A percentile compares a stretch with the other conserved stretches of the same genome.
These are phyloP conservation scores for Chimonanthus salicifolius DNA, from an alignment of 164 flowering plant genomes.

Conservation along the genomic window DNA sequence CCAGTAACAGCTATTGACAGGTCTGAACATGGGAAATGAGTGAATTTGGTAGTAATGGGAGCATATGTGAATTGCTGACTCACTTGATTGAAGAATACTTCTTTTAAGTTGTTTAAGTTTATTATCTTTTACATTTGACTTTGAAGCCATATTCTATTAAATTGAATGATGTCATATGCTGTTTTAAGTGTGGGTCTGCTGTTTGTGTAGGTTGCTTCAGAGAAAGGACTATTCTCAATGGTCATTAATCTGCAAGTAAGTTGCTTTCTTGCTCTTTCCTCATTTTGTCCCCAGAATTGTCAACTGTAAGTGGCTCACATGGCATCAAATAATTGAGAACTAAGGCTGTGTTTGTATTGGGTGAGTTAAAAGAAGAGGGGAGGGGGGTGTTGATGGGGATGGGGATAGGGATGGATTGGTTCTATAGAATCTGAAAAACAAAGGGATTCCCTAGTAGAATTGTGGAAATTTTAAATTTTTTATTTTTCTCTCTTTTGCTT, in stretches of 20 bases:
- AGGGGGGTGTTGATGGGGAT: no score
- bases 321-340: neutral
- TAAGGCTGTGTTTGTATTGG: no score
- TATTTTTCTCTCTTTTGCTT: no score
- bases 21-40: neutral
- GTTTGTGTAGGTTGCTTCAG: constrained; percentile 65
- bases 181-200: neutral
- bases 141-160: no score
- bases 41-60: neutral
- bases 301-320: neutral
- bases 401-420: no score
- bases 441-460: no score
- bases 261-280: constrained; percentile 3
- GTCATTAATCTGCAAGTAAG: constrained; percentile 90
- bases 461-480: no score
- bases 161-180: neutral
- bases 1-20: neutral
- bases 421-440: no score
- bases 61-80: neutral
- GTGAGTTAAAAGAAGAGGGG: no score
- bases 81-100: neutral
- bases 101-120: no score
- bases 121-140: no score
- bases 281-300: neutral
- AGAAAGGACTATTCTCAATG: constrained; percentile 80